phyloP scores from a whole-genome alignment of 2,329 filamentous ascomycete genomes.

The Scedosporium apiospermum region DNA sequence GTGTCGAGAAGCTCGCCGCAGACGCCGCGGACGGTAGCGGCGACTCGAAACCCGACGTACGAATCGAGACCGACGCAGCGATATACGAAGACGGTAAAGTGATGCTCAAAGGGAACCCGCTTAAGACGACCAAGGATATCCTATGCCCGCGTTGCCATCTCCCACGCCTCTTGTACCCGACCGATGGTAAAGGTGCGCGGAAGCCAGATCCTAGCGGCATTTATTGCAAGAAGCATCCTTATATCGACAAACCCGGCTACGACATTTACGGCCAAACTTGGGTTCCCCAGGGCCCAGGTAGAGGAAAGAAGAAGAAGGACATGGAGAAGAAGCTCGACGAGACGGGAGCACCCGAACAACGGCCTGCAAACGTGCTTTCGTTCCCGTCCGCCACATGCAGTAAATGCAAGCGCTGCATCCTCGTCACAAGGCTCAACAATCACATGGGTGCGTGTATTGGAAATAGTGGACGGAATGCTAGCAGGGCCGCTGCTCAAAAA shows the following conservation, averaged over 20 bases:
- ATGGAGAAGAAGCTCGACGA: slow-evolving; percentile 51
- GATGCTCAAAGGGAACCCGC: slow-evolving; percentile 60
- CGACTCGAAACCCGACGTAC: slow-evolving; percentile 45
- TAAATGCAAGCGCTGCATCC: slow-evolving; percentile 57
- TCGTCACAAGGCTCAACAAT: slow-evolving; percentile 56
- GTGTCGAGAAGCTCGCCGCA: slow-evolving; percentile 51
- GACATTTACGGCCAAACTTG: slow-evolving; percentile 80
- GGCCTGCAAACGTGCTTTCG: slow-evolving; percentile 51
- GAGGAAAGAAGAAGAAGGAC: slow-evolving; percentile 73
- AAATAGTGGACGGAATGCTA: slow-evolving; percentile 54
- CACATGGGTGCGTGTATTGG: slow-evolving; percentile 62
- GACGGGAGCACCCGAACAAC: slow-evolving; percentile 37
- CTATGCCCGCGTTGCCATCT: slow-evolving; percentile 67
- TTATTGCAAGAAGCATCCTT: slow-evolving; percentile 73
- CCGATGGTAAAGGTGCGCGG: slow-evolving; percentile 56
- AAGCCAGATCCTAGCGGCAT: slow-evolving; percentile 57
- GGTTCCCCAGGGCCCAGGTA: slow-evolving; percentile 59
- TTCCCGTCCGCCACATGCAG: slow-evolving; percentile 58
- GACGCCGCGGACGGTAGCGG: slow-evolving; percentile 44
- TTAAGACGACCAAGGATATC: slow-evolving; percentile 62
- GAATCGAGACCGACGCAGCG: slow-evolving; percentile 57
- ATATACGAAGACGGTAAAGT: slow-evolving; percentile 62
- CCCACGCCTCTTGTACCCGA: slow-evolving; percentile 63
- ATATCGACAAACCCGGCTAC: slow-evolving; percentile 65
- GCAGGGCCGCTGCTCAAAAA: slow-evolving; percentile 52